phyloP scores from a whole-genome alignment of 78 protist species.

The Dictyostelium firmibasis region DNA sequence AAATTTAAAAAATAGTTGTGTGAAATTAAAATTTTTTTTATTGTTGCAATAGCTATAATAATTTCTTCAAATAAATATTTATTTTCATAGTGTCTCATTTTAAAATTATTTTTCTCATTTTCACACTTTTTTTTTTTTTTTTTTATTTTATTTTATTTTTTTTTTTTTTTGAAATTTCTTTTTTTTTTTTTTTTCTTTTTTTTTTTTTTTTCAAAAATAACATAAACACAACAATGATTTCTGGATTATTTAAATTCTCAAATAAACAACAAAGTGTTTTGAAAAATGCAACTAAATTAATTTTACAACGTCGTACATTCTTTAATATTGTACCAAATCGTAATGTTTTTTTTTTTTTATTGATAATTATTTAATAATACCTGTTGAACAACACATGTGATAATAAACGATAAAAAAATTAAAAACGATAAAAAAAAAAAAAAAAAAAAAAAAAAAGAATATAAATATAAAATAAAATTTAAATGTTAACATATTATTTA shows the following conservation, averaged over 20 bases:
- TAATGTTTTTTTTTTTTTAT: background rate
- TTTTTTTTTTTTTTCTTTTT: background rate
- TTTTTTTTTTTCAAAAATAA: too few relatives aligned
- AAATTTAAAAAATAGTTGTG: too few relatives aligned
- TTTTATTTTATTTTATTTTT: background rate
- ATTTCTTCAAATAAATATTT: too few relatives aligned
- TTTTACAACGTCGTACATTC: constrained; percentile 3
- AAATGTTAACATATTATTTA: background rate
- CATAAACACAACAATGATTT: background rate
- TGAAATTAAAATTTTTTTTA: too few relatives aligned
- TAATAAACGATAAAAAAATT: background rate
- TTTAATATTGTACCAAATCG: constrained; percentile 75
- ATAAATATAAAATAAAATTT: too few relatives aligned
- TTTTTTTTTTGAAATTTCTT: background rate
- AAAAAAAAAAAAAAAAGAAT: background rate
- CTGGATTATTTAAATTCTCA: background rate
- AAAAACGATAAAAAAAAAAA: background rate
- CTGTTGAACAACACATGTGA: background rate
- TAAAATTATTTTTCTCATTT: too few relatives aligned
- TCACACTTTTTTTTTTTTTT: too few relatives aligned
- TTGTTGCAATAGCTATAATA: too few relatives aligned
- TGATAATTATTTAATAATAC: background rate
- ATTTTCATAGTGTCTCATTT: too few relatives aligned
- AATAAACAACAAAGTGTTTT: background rate
- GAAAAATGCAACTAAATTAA: background rate